phyloP scores from a whole-genome alignment of 768 basidiomycete species.

The Jaapia argillacea region DNA sequence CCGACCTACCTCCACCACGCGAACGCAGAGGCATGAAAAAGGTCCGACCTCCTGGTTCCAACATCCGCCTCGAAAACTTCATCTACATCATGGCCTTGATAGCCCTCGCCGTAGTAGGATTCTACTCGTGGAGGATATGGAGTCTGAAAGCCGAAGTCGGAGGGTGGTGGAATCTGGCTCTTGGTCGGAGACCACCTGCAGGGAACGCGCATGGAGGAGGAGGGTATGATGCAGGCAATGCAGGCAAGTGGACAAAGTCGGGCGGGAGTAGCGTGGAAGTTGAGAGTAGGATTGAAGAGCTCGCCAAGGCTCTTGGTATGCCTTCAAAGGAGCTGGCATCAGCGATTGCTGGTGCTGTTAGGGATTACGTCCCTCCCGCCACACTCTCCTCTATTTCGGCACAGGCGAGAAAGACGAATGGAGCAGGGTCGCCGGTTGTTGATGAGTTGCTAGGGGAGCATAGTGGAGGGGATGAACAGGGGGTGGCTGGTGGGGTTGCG shows the following conservation, averaged over 20 bases:
- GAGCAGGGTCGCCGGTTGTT: constrained; percentile 12
- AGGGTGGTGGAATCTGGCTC: constrained; percentile 50
- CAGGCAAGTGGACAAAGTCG: constrained; percentile 3
- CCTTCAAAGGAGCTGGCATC: constrained; percentile 48
- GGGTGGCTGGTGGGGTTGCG: constrained; percentile 1
- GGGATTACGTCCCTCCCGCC: constrained; percentile 48
- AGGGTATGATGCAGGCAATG: constrained; percentile 3
- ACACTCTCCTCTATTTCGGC: constrained; percentile 43
- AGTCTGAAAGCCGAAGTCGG: constrained; percentile 43
- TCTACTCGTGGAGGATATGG: constrained; percentile 39
- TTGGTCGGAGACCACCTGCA: constrained; percentile 24
- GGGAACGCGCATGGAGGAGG: constrained; percentile 6
- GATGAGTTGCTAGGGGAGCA: constrained; percentile 2
- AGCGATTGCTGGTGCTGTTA: constrained; percentile 53
- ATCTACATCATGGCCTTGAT: constrained; percentile 37
- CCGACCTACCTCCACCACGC: constrained; percentile 19
- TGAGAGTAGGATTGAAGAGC: constrained; percentile 45
- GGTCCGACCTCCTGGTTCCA: constrained; percentile 35
- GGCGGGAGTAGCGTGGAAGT: constrained; percentile 20
- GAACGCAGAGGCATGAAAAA: constrained; percentile 17
- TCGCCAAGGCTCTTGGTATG: constrained; percentile 56
- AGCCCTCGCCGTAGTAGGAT: constrained; percentile 31
- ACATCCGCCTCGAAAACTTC: constrained; percentile 34
- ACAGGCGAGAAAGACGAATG: constrained; percentile 28
- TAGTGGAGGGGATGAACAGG: not conserved